phyloP scores from a whole-genome alignment of 176 grass and related monocot species.

The Lolium perenne region DNA sequence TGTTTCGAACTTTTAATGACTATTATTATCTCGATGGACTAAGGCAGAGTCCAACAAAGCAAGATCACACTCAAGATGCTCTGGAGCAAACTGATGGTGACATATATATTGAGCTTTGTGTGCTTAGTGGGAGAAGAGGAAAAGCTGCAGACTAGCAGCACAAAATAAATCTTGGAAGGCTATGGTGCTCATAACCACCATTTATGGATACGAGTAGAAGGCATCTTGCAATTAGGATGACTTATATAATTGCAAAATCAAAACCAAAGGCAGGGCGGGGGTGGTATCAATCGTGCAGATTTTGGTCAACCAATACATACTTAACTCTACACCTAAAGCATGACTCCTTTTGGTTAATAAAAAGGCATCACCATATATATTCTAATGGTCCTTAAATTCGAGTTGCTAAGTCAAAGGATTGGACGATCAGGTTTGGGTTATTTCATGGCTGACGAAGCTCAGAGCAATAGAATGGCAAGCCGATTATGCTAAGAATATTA shows the following conservation, averaged over 20 bases:
- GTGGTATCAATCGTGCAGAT: slow-evolving; percentile 28
- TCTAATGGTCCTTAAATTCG: slow-evolving; percentile 19
- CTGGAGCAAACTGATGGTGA: slow-evolving; percentile 63
- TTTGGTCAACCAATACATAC: slow-evolving; percentile 43
- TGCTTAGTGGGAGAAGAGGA: slow-evolving; percentile 59
- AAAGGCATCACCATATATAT: neutral
- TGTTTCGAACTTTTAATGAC: slow-evolving; percentile 55
- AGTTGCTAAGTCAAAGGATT: slow-evolving; percentile 5
- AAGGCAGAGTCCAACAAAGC: slow-evolving; percentile 57
- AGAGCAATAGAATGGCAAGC: slow-evolving; percentile 3
- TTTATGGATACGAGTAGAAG: slow-evolving; percentile 61
- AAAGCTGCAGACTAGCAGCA: slow-evolving; percentile 54
- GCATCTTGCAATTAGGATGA: slow-evolving; percentile 45
- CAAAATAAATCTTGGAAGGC: slow-evolving; percentile 58
- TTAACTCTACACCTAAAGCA: slow-evolving; percentile 21
- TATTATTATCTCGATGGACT: slow-evolving; percentile 52
- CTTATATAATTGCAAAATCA: slow-evolving; percentile 31
- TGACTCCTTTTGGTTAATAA: slow-evolving; percentile 15
- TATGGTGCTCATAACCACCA: slow-evolving; percentile 51
- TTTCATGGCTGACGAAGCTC: slow-evolving; percentile 12
- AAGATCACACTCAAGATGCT: slow-evolving; percentile 75
- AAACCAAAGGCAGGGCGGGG: slow-evolving; percentile 27
- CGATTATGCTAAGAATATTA: neutral
- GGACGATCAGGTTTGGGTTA: slow-evolving; percentile 24
- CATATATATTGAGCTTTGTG: slow-evolving; percentile 56